Conservation (phyloP, 2,329 filamentous ascomycete genomes). For the Claviceps maximensis region DNA sequence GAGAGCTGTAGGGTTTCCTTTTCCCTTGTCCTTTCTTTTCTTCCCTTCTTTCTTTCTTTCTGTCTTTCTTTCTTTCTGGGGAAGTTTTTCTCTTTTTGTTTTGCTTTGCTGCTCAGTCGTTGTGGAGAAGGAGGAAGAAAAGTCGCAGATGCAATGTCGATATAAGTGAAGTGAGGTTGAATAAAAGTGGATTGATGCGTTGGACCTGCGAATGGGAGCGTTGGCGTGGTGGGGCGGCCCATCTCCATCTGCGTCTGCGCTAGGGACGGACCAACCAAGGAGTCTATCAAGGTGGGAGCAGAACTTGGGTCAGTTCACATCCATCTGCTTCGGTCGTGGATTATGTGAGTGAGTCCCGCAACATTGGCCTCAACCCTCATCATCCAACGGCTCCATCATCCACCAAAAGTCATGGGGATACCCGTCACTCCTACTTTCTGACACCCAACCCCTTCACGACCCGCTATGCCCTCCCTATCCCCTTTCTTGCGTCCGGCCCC, state of each 20-base stretch:
- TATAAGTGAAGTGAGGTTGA: background rate
- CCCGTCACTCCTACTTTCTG: background rate
- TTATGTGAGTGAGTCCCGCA: too few species aligned
- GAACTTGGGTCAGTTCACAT: too few species aligned
- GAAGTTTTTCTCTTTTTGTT: too few species aligned
- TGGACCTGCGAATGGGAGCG: background rate
- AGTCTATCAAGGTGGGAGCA: too few species aligned
- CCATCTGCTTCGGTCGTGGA: too few species aligned
- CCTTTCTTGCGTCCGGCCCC: constrained; percentile 23
- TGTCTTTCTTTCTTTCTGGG: background rate
- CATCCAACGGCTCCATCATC: background rate
- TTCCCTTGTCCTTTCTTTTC: too few species aligned
- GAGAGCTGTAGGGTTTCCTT: too few species aligned
- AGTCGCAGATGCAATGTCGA: background rate
- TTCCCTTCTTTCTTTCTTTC: too few species aligned
- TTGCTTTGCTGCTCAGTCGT: background rate
- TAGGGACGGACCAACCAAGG: background rate
- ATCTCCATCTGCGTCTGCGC: too few species aligned
- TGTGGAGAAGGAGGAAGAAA: background rate
- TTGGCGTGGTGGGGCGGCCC: background rate
- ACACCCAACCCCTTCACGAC: background rate
- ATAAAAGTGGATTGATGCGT: background rate
- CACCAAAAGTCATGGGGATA: background rate
- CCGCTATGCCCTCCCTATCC: constrained; percentile 4
- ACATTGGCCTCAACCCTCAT: too few species aligned